These are phyloP conservation scores for Gossypium ekmanianum DNA, from an alignment of 345 rosid species.

Conservation along the genomic window DNA sequence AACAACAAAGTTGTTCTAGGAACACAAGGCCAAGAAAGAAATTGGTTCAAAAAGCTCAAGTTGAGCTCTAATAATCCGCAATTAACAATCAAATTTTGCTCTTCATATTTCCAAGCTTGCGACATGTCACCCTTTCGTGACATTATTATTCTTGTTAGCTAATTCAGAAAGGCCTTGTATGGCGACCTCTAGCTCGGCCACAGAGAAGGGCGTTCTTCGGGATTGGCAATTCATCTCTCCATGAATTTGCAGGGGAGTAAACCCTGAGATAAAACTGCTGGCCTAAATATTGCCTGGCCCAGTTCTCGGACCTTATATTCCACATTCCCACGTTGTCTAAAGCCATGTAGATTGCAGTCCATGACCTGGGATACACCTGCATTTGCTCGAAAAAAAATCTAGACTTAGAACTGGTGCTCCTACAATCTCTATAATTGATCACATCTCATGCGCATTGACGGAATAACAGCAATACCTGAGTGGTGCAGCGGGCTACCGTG, in stretches of 20 bases:
- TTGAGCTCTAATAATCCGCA: conserved; percentile 25
- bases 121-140: conserved; percentile 57
- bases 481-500: conserved; percentile 66
- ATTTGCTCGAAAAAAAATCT: conserved; percentile 15
- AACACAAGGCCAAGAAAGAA: neutral
- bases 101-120: neutral
- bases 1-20: neutral
- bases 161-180: conserved; percentile 51
- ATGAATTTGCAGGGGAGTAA: conserved; percentile 61
- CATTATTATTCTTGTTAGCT: conserved; percentile 14
- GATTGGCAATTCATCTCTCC: conserved; percentile 73
- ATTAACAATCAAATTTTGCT: neutral
- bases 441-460: neutral
- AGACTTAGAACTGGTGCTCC: too few relatives aligned
- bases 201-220: conserved; percentile 87
- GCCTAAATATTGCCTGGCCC: conserved; percentile 89
- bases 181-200: conserved; percentile 76
- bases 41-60: conserved; percentile 1
- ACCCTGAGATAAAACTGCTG: conserved; percentile 88
- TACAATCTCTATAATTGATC: neutral
- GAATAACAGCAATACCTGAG: conserved; percentile 41
- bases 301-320: conserved; percentile 84
- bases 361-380: conserved; percentile 80
- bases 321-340: conserved; percentile 97
- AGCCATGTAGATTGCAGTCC: conserved; percentile 84